These are phyloP conservation scores for Phytopythium montanum DNA, from an alignment of 352 stramenopile genomes.

Conservation along the genomic window DNA sequence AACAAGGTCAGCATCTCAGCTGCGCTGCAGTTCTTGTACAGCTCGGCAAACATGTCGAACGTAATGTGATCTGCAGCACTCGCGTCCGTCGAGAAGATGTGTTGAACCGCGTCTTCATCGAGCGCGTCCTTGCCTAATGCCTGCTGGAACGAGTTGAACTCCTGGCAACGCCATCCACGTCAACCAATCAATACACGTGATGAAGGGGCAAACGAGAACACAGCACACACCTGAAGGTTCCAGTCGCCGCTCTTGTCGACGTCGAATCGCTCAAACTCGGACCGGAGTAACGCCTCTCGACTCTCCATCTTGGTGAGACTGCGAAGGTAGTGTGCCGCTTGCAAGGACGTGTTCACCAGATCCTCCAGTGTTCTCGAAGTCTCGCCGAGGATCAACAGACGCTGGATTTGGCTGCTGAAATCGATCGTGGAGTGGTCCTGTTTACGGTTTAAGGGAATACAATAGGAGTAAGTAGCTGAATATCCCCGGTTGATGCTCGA, in stretches of 20 bases:
- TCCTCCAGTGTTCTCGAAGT: constrained; percentile 33
- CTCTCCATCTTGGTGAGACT: constrained; percentile 39
- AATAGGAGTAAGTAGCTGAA: not conserved
- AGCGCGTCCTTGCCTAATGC: constrained; percentile 36
- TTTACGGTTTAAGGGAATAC: constrained; percentile 6
- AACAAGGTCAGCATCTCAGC: constrained; percentile 32
- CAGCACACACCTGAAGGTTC: constrained; percentile 27
- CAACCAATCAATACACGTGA: not conserved
- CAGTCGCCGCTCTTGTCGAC: constrained; percentile 31
- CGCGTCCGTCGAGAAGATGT: constrained; percentile 28
- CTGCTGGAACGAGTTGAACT: constrained; percentile 68
- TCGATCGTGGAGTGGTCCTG: not conserved
- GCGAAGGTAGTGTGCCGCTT: constrained; percentile 13
- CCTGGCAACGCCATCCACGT: constrained; percentile 9
- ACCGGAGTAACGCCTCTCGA: constrained; percentile 28
- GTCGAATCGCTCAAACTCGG: constrained; percentile 46
- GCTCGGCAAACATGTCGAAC: constrained; percentile 28
- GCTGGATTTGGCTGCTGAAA: constrained; percentile 16
- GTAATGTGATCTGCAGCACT: constrained; percentile 18
- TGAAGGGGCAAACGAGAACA: not conserved
- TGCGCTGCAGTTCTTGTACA: constrained; percentile 34
- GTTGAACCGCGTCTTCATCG: constrained; percentile 24
- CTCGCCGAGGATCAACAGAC: constrained; percentile 30
- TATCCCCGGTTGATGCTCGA: too few relatives aligned
- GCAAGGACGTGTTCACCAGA: constrained; percentile 22